Evolutionary conservation across 257 asterid genomes (phyloP).

Genomic region (Petunia axillaris): DNA sequence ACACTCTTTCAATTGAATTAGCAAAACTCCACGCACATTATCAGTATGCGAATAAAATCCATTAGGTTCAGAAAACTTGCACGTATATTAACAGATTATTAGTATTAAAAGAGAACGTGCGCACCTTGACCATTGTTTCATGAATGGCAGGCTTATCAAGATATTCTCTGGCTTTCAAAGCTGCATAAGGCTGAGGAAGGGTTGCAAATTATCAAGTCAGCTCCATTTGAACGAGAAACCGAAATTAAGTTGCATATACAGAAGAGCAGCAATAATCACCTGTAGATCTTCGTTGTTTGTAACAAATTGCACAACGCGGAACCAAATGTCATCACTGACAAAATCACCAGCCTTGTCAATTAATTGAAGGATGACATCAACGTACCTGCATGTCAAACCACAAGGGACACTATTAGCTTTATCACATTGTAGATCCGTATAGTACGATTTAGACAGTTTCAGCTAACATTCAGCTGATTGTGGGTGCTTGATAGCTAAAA

Average conservation of each 20-base stretch:
- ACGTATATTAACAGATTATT: neutral
- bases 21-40: neutral
- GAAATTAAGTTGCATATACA: conserved; percentile 7
- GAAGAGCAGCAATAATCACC: conserved; percentile 45
- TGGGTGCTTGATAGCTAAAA: neutral
- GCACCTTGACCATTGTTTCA: conserved; percentile 96
- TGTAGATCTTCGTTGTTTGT: conserved; percentile 94
- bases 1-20: neutral
- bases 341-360: conserved; percentile 99
- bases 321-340: conserved; percentile 98
- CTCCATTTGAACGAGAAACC: neutral
- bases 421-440: conserved; percentile 19
- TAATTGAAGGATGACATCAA: conserved; percentile 95
- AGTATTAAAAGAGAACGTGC: conserved; percentile 28
- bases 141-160: conserved; percentile 94
- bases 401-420: conserved; percentile 17
- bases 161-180: conserved; percentile 86
- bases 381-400: conserved; percentile 64
- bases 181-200: conserved; percentile 83
- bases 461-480: neutral
- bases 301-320: conserved; percentile 96
- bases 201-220: neutral
- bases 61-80: neutral
- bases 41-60: neutral
- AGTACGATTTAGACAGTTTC: conserved; percentile 15